Evolutionary conservation across 106 monocot genomes (phyloP).

Genomic region (Acorus gramineus): DNA sequence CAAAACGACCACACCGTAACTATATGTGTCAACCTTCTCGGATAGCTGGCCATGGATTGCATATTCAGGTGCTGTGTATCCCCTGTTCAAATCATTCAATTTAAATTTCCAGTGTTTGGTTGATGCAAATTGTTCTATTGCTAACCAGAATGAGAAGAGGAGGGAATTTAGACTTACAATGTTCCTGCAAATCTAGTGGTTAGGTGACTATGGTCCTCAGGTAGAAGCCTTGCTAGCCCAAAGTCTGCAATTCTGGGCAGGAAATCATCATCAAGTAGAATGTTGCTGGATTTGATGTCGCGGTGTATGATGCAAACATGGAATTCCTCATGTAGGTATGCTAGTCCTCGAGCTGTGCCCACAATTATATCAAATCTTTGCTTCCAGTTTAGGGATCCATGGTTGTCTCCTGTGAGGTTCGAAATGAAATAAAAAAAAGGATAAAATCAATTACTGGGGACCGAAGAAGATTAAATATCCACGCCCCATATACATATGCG

Average conservation of each 20-base stretch:
- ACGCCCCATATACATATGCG: no score
- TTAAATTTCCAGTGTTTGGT: no score
- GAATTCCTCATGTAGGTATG: constrained; percentile 2
- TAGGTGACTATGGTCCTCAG: constrained; percentile 1
- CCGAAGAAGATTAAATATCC: no score
- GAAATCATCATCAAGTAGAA: constrained; percentile 1
- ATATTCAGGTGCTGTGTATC: background rate
- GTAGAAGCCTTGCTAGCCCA: background rate
- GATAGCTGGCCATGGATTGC: constrained; percentile 2
- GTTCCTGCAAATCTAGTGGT: constrained; percentile 1
- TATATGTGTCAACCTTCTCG: constrained; percentile 1
- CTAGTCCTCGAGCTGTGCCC: background rate
- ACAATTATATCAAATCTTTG: background rate
- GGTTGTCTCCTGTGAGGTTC: background rate
- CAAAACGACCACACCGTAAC: background rate
- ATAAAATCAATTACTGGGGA: no score
- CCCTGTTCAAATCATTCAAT: background rate
- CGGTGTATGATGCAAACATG: constrained; percentile 5
- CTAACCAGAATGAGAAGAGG: no score
- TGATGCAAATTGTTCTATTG: no score
- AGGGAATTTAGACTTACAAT: background rate
- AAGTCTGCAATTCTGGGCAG: background rate
- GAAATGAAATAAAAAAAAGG: background rate
- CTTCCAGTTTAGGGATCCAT: background rate
- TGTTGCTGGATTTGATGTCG: constrained; percentile 3